Conservation (phyloP, 768 basidiomycete species). For the Suillus weaverae region DNA sequence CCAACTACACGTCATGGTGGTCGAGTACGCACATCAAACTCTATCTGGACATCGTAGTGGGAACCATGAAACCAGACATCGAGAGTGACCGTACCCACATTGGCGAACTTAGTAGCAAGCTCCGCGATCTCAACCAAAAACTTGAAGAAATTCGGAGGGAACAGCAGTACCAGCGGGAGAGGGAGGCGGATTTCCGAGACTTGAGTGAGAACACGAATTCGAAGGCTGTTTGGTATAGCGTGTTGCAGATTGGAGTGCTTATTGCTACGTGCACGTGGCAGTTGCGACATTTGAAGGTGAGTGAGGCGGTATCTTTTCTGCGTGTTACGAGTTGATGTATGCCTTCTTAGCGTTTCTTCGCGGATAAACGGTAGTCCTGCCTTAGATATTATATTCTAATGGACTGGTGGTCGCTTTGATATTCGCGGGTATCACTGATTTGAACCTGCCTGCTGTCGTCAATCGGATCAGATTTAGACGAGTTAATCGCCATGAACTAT, state of each 20-base stretch:
- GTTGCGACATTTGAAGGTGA: slow-evolving; percentile 84
- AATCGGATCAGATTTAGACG: background rate
- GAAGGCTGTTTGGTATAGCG: slow-evolving; percentile 93
- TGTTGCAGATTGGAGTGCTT: slow-evolving; percentile 84
- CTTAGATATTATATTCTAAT: slow-evolving; percentile 3
- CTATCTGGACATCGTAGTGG: slow-evolving; percentile 92
- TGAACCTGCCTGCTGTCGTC: background rate
- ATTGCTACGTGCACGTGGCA: slow-evolving; percentile 91
- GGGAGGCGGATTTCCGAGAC: slow-evolving; percentile 87
- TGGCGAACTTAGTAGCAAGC: slow-evolving; percentile 74
- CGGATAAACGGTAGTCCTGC: slow-evolving; percentile 63
- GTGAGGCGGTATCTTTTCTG: slow-evolving; percentile 23
- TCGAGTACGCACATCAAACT: slow-evolving; percentile 86
- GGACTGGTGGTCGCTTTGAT: background rate
- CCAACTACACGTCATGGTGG: slow-evolving; percentile 91
- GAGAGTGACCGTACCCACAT: slow-evolving; percentile 87
- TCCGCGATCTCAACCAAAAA: slow-evolving; percentile 92
- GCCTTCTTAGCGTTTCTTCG: slow-evolving; percentile 69
- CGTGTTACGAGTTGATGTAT: slow-evolving; percentile 5
- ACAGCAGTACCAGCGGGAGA: slow-evolving; percentile 96
- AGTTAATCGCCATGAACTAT: background rate
- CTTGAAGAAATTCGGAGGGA: slow-evolving; percentile 91
- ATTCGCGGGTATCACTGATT: background rate
- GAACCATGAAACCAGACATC: slow-evolving; percentile 80
- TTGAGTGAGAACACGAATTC: slow-evolving; percentile 89